Evolutionary conservation across 805 yeast species (phyloP).

Genomic region (Henningerozyma blattae): DNA sequence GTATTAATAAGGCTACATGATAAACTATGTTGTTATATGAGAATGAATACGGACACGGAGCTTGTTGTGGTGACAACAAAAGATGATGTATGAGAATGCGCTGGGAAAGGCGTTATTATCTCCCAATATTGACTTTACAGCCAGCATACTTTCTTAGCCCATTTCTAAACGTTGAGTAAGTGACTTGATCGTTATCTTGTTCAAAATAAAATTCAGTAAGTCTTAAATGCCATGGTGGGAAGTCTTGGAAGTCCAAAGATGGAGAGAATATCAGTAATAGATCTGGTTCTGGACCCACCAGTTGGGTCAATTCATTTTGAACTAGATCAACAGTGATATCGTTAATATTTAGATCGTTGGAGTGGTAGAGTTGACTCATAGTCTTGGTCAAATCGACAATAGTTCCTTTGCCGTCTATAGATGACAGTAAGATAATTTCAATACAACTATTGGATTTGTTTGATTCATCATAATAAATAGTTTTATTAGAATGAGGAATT

Average conservation of each 20-base stretch:
- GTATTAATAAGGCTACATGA: too few relatives aligned
- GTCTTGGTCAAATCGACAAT: slow-evolving; percentile 81
- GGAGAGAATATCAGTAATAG: slow-evolving; percentile 77
- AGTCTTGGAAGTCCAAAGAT: slow-evolving; percentile 79
- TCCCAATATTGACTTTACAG: slow-evolving; percentile 83
- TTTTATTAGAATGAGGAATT: slow-evolving; percentile 54
- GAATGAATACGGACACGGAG: too few relatives aligned
- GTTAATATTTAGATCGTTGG: slow-evolving; percentile 45
- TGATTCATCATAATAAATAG: slow-evolving; percentile 26
- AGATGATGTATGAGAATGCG: too few relatives aligned
- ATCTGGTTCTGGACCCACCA: slow-evolving; percentile 88
- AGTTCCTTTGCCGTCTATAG: slow-evolving; percentile 79
- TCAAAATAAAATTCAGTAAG: slow-evolving; percentile 87
- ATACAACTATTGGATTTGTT: slow-evolving; percentile 36
- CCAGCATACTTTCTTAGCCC: slow-evolving; percentile 65
- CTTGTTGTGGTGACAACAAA: too few relatives aligned
- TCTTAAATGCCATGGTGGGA: slow-evolving; percentile 96
- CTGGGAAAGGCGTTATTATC: too few relatives aligned
- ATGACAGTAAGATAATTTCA: slow-evolving; percentile 53
- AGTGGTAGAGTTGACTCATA: slow-evolving; percentile 61
- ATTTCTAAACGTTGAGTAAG: slow-evolving; percentile 71
- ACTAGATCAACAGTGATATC: slow-evolving; percentile 69
- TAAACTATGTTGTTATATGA: too few relatives aligned
- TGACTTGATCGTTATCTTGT: slow-evolving; percentile 69
- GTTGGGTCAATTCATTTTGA: slow-evolving; percentile 57